Conservation (phyloP, 441 rosid genomes). For the Rhodomyrtus psidioides region DNA sequence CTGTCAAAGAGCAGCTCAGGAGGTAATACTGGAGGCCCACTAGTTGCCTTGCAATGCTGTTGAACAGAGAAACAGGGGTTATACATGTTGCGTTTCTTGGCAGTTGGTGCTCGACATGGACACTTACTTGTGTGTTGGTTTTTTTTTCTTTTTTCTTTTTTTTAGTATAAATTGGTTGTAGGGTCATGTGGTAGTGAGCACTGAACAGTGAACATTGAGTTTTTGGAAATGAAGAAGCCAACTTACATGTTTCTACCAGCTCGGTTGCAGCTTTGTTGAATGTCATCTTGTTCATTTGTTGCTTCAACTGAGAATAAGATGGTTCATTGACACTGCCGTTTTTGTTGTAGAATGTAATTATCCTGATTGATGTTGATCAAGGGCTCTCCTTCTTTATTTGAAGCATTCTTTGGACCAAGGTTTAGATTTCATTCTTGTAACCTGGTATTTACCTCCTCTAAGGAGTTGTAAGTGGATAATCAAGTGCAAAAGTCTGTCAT, state of each 20-base stretch:
- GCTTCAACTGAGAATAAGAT: not conserved
- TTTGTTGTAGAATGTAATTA: not conserved
- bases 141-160: too few relatives aligned
- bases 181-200: not conserved
- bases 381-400: not conserved
- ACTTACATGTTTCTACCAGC: not conserved
- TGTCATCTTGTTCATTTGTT: not conserved
- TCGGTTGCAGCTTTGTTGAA: not conserved
- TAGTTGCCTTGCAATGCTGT: not conserved
- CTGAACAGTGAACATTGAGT: not conserved
- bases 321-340: not conserved
- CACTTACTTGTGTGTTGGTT: not conserved
- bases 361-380: not conserved
- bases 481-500: not conserved
- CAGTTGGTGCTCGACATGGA: not conserved
- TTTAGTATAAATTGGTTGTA: not conserved
- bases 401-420: not conserved
- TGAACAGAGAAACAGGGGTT: not conserved
- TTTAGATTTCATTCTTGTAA: not conserved
- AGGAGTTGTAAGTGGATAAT: not conserved
- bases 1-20: conserved; percentile 66
- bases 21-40: conserved; percentile 23
- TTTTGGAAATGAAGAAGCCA: not conserved
- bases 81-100: not conserved
- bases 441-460: not conserved